Conservation (phyloP, 345 rosid species). For the Gossypium rotundifolium region DNA sequence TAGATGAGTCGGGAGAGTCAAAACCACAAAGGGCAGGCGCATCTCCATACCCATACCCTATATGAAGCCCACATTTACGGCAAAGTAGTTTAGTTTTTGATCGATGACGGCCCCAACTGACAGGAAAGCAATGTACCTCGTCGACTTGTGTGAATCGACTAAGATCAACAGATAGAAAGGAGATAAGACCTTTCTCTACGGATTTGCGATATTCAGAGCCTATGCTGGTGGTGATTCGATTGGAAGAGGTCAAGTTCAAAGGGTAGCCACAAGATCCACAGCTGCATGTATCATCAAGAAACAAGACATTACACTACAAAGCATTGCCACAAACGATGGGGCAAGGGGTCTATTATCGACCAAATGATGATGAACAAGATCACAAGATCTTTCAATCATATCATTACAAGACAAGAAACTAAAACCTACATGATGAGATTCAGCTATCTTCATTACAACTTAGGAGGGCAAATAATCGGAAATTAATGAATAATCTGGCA, state of each 20-base stretch:
- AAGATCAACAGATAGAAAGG: conserved; percentile 49
- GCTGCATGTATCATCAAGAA: neutral
- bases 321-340: neutral
- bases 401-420: neutral
- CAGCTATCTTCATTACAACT: neutral
- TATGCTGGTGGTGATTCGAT: conserved; percentile 35
- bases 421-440: no score
- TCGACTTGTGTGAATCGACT: conserved; percentile 59
- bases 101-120: conserved; percentile 33
- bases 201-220: conserved; percentile 41
- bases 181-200: conserved; percentile 36
- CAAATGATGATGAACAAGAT: neutral
- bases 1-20: conserved; percentile 39
- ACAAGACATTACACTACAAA: neutral
- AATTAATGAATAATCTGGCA: neutral
- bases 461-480: no score
- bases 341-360: neutral
- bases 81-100: conserved; percentile 55
- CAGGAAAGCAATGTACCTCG: conserved; percentile 49
- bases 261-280: conserved; percentile 60
- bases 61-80: conserved; percentile 56
- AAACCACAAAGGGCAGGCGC: conserved; percentile 50
- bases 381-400: neutral
- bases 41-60: conserved; percentile 55
- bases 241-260: conserved; percentile 47